phyloP scores from a whole-genome alignment of 192 early-diverging fungal genomes.

The Gaertneriomyces sp. region DNA sequence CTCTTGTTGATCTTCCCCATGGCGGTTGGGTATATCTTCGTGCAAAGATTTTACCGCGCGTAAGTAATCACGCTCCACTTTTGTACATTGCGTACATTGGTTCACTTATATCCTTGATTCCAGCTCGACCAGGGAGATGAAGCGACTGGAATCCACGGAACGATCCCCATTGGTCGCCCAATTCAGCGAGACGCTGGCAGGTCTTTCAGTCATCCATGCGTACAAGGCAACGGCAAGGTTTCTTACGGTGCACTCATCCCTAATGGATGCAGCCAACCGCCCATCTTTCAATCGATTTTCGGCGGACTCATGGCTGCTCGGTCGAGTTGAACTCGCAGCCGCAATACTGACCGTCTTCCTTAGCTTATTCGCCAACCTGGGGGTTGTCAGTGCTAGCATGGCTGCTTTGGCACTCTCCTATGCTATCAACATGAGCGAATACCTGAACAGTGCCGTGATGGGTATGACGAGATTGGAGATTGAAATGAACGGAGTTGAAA shows the following conservation, averaged over 20 bases:
- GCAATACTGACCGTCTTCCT: slow-evolving; percentile 7
- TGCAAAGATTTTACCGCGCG: slow-evolving; percentile 36
- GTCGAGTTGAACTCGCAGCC: slow-evolving; percentile 11
- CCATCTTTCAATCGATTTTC: slow-evolving; percentile 15
- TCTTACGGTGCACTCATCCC: background rate
- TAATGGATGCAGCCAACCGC: slow-evolving; percentile 5
- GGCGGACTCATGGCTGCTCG: slow-evolving; percentile 18
- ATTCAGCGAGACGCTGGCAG: slow-evolving; percentile 62
- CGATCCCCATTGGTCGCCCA: slow-evolving; percentile 67
- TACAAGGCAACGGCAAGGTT: slow-evolving; percentile 42
- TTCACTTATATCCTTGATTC: background rate
- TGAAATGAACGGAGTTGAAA: slow-evolving; percentile 46
- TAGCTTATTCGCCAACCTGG: slow-evolving; percentile 42
- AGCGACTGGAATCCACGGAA: slow-evolving; percentile 72
- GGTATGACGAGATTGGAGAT: slow-evolving; percentile 8
- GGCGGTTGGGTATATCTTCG: slow-evolving; percentile 25
- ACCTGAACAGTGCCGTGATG: slow-evolving; percentile 6
- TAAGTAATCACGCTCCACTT: background rate
- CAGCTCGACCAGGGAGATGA: slow-evolving; percentile 38
- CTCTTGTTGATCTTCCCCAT: slow-evolving; percentile 25
- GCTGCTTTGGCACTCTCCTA: slow-evolving; percentile 36
- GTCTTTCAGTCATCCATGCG: slow-evolving; percentile 62
- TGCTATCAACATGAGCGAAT: slow-evolving; percentile 11
- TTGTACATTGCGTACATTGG: background rate
- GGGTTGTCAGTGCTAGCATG: slow-evolving; percentile 21